These are phyloP conservation scores for Phaseolus lunatus DNA, from an alignment of 306 rosid genomes.

Conservation along the genomic window DNA sequence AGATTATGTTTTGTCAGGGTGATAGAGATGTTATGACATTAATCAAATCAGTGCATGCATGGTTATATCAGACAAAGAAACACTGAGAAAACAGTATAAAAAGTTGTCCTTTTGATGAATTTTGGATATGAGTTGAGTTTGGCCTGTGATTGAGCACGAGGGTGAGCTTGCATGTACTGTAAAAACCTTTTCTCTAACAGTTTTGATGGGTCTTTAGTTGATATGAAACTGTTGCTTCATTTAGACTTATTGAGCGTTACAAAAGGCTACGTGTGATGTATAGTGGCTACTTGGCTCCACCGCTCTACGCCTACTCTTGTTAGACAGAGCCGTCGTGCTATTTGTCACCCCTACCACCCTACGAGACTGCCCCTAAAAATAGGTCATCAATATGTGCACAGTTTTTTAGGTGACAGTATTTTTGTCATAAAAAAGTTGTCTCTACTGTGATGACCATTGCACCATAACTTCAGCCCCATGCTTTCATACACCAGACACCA, in stretches of 20 bases:
- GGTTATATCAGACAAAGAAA: too few species aligned
- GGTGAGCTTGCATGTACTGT: constrained; percentile 8
- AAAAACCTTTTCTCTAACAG: background rate
- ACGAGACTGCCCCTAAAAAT: background rate
- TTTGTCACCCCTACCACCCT: background rate
- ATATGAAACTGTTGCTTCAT: background rate
- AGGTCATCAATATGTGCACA: background rate
- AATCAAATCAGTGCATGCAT: too few species aligned
- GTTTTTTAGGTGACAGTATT: background rate
- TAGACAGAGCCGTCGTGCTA: background rate
- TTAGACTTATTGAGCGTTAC: background rate
- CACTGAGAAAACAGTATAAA: too few species aligned
- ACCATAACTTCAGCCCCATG: background rate
- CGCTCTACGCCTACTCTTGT: background rate
- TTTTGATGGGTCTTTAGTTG: background rate
- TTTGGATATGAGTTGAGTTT: background rate
- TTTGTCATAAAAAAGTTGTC: background rate
- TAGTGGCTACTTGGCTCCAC: constrained; percentile 9
- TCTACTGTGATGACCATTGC: background rate
- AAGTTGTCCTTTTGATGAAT: background rate
- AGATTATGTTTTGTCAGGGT: too few species aligned
- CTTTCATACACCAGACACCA: background rate
- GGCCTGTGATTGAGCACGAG: constrained; percentile 2
- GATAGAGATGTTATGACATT: too few species aligned
- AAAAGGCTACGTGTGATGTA: background rate